phyloP scores from a whole-genome alignment of 306 rosid species.

The Prunus kanzakura region DNA sequence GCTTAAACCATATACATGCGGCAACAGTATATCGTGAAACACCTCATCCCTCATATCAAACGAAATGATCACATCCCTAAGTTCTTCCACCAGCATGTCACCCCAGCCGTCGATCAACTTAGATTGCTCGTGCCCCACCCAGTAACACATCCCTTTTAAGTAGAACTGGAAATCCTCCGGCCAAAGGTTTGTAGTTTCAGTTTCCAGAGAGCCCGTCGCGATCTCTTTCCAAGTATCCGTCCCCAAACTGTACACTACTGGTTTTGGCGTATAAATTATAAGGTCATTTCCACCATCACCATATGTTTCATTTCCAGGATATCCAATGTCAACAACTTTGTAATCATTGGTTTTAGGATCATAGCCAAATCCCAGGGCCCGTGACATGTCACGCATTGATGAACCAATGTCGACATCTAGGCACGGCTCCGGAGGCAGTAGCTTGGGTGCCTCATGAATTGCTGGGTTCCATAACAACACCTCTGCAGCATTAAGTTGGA shows the following conservation, averaged over 20 bases:
- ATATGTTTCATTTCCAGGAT: too few species aligned
- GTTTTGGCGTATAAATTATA: neutral
- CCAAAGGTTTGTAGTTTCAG: neutral
- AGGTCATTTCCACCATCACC: neutral
- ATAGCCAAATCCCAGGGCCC: neutral
- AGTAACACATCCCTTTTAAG: slow-evolving; percentile 1
- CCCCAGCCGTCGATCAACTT: neutral
- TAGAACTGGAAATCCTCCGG: neutral
- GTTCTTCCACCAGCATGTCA: too few species aligned
- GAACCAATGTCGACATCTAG: neutral
- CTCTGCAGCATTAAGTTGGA: neutral
- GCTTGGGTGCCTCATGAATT: neutral
- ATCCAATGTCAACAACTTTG: neutral
- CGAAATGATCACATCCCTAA: neutral
- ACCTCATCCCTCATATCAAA: neutral
- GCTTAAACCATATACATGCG: neutral
- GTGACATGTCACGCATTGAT: too few species aligned
- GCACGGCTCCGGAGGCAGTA: neutral
- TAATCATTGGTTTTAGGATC: neutral
- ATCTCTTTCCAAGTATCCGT: slow-evolving; percentile 5
- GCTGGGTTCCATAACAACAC: neutral
- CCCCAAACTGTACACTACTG: neutral
- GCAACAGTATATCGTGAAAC: neutral
- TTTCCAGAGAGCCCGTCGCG: neutral
- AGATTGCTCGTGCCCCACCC: neutral